Evolutionary conservation across 2,329 filamentous ascomycete species (phyloP).

Genomic region (Aspergillus unguis): DNA sequence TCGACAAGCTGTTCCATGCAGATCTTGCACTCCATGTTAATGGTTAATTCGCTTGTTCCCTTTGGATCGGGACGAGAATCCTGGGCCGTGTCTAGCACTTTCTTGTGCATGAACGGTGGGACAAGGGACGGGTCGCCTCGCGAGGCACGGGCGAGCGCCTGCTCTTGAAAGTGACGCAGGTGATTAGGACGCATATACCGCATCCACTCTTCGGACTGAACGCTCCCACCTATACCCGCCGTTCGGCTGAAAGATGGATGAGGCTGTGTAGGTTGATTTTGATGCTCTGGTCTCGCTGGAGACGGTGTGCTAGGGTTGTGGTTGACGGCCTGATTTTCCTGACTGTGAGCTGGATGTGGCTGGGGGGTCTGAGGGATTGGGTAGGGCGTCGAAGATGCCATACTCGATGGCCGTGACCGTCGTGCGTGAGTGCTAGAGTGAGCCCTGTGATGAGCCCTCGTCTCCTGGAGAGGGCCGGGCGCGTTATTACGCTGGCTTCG

Average conservation of each 20-base stretch:
- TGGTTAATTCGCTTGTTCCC: constrained; percentile 48
- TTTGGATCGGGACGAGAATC: constrained; percentile 48
- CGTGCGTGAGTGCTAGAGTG: constrained; percentile 2
- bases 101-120: constrained; percentile 8
- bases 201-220: constrained; percentile 11
- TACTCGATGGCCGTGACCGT: constrained; percentile 10
- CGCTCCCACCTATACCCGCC: no score
- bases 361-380: background rate
- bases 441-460: constrained; percentile 3
- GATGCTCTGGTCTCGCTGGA: background rate
- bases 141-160: constrained; percentile 4
- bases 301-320: background rate
- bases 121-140: constrained; percentile 1
- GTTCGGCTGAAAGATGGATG: background rate
- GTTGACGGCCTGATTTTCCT: background rate
- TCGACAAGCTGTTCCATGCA: constrained; percentile 54
- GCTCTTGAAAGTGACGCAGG: constrained; percentile 10
- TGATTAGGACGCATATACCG: constrained; percentile 12
- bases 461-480: background rate
- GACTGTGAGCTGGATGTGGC: constrained; percentile 1
- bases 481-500: constrained; percentile 12
- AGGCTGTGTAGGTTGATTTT: background rate
- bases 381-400: background rate
- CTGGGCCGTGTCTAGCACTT: constrained; percentile 46
- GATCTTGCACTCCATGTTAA: constrained; percentile 52